phyloP scores from a whole-genome alignment of 1,284 basidiomycete species.

The Papiliotrema nemorosa region DNA sequence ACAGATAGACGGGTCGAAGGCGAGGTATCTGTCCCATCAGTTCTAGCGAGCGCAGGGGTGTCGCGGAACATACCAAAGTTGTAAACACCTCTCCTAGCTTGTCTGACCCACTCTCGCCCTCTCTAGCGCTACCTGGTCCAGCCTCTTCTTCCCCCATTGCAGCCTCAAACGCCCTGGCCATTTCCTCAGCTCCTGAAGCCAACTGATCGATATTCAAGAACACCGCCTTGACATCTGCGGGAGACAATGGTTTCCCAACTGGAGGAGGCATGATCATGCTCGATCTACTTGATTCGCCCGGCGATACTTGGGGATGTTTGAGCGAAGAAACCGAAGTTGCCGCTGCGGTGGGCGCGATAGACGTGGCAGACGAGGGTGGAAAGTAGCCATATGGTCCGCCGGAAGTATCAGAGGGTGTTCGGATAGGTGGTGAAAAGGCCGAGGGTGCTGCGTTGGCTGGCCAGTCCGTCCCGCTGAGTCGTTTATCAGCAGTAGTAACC shows the following conservation, averaged over 20 bases:
- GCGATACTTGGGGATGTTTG: conserved; percentile 12
- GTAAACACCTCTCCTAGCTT: conserved; percentile 74
- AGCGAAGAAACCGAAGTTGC: conserved; percentile 1
- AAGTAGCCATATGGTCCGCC: conserved; percentile 8
- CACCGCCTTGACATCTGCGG: conserved; percentile 67
- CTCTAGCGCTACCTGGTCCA: conserved; percentile 12
- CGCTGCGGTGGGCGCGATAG: not conserved
- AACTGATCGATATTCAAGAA: conserved; percentile 77
- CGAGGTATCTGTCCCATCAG: conserved; percentile 67
- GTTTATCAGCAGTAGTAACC: not conserved
- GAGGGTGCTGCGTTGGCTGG: not conserved
- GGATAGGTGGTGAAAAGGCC: not conserved
- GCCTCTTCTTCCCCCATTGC: conserved; percentile 40
- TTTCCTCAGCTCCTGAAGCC: conserved; percentile 65
- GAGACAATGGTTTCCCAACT: conserved; percentile 58
- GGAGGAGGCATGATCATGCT: conserved; percentile 16
- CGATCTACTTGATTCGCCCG: not conserved
- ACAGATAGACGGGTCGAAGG: conserved; percentile 72
- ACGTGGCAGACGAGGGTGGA: not conserved
- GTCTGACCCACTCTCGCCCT: conserved; percentile 58
- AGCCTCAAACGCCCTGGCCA: conserved; percentile 52
- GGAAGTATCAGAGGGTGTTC: not conserved
- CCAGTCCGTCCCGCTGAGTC: conserved; percentile 4
- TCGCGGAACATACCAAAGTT: conserved; percentile 61
- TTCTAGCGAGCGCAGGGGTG: no score